These are phyloP conservation scores for Hirsutella thompsonii DNA, from an alignment of 2,329 filamentous ascomycete genomes.

Conservation along the genomic window DNA sequence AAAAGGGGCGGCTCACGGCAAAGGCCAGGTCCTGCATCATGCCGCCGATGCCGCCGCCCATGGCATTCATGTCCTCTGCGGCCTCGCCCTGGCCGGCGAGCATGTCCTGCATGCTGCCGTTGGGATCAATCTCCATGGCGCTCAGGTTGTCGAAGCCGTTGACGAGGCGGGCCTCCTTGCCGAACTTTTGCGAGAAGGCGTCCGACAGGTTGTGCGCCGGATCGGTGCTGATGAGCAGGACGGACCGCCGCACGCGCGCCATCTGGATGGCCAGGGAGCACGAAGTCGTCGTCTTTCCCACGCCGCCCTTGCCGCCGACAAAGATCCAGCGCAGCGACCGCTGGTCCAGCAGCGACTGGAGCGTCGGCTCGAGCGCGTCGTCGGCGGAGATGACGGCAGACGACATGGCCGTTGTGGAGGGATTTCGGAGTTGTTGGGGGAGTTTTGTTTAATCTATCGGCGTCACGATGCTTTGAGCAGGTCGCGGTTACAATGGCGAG, in stretches of 20 bases:
- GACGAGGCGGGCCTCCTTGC: conserved; percentile 89
- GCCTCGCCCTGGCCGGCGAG: conserved; percentile 67
- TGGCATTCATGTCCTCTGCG: conserved; percentile 51
- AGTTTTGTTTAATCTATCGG: too few relatives aligned
- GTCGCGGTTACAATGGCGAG: too few relatives aligned
- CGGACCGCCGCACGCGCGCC: conserved; percentile 84
- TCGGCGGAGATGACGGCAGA: conserved; percentile 32
- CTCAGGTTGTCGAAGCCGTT: conserved; percentile 88
- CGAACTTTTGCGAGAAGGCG: conserved; percentile 97
- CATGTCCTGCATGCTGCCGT: conserved; percentile 92
- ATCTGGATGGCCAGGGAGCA: conserved; percentile 98
- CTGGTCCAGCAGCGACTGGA: conserved; percentile 91
- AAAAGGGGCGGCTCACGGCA: conserved; percentile 45
- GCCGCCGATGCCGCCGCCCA: conserved; percentile 65
- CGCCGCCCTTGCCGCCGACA: conserved; percentile 94
- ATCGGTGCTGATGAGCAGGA: conserved; percentile 95
- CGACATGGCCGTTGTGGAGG: conserved; percentile 23
- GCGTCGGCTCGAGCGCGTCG: conserved; percentile 76
- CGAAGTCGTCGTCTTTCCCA: conserved; percentile 98
- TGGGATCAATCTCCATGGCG: conserved; percentile 98
- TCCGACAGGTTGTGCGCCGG: conserved; percentile 96
- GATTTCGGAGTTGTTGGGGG: too few relatives aligned
- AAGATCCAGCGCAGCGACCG: conserved; percentile 97
- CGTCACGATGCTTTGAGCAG: too few relatives aligned
- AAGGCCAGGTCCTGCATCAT: conserved; percentile 99